Percentiles rank a stretch among this genome's conserved stretches.
phyloP scores from a whole-genome alignment of 805 yeast species.

The Candida verbasci region DNA sequence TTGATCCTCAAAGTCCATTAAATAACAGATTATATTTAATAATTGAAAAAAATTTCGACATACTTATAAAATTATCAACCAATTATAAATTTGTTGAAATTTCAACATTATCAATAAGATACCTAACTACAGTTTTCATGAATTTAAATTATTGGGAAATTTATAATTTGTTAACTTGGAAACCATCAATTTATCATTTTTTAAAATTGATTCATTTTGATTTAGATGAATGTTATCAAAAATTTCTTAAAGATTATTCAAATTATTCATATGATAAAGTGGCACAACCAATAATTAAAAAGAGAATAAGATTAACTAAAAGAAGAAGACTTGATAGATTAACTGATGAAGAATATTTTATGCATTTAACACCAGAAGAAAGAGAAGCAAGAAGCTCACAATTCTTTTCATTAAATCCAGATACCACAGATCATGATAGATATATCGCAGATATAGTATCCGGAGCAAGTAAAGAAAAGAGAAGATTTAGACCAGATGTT shows the following conservation, averaged over 20 bases:
- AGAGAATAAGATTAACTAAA: constrained; percentile 1
- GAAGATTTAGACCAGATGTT: constrained; percentile 9
- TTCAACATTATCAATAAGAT: constrained; percentile 31
- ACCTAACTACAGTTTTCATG: constrained; percentile 34
- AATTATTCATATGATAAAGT: constrained; percentile 20
- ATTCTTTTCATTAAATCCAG: constrained; percentile 12
- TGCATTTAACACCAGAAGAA: constrained; percentile 2
- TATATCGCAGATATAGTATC: constrained; percentile 13
- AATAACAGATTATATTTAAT: constrained; percentile 27
- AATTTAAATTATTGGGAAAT: constrained; percentile 41
- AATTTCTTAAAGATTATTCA: constrained; percentile 31
- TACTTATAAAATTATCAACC: constrained; percentile 32
- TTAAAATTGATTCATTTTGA: constrained; percentile 35
- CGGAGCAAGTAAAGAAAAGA: constrained; percentile 2
- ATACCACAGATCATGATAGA: constrained; percentile 20
- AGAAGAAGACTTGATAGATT: not conserved
- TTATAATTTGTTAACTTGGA: constrained; percentile 36
- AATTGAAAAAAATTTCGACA: constrained; percentile 36
- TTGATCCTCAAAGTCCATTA: constrained; percentile 22
- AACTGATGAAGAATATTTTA: not conserved
- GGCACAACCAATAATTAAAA: constrained; percentile 11
- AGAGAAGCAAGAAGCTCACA: constrained; percentile 2
- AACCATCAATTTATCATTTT: constrained; percentile 40
- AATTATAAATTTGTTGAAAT: constrained; percentile 24
- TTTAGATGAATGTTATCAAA: constrained; percentile 34